Percentiles rank a stretch among this genome's conserved stretches.
Evolutionary conservation across 1,284 basidiomycete genomes (phyloP).

Genomic region (Cutaneotrichosporon sp.): DNA sequence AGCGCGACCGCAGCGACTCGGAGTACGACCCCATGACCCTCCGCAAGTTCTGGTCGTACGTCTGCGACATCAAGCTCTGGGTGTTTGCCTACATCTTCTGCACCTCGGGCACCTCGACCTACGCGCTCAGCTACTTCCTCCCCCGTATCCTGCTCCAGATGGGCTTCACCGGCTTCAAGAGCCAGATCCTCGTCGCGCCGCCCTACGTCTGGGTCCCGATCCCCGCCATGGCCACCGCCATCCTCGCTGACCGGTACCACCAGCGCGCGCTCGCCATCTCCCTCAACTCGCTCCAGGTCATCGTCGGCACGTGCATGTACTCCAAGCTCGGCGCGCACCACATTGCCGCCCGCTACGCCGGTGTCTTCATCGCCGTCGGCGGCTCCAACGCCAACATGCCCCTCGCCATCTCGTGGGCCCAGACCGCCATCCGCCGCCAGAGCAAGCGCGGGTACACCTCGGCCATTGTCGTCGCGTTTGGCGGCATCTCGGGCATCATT

Average conservation of each 20-base stretch:
- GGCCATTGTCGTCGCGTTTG: constrained; percentile 53
- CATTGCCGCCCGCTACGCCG: constrained; percentile 24
- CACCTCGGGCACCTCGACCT: constrained; percentile 21
- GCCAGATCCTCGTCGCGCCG: constrained; percentile 51
- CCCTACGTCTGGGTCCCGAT: constrained; percentile 51
- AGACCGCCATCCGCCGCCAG: constrained; percentile 55
- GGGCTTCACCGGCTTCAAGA: constrained; percentile 45
- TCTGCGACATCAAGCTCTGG: constrained; percentile 55
- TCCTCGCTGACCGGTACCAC: constrained; percentile 46
- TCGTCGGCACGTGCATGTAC: constrained; percentile 25
- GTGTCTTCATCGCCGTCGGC: constrained; percentile 53
- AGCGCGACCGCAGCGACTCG: constrained; percentile 44
- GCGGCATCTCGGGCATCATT: constrained; percentile 56
- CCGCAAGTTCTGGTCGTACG: constrained; percentile 45
- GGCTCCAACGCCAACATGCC: constrained; percentile 45
- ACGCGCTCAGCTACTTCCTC: constrained; percentile 49
- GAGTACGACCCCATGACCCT: constrained; percentile 50
- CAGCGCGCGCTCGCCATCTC: constrained; percentile 15
- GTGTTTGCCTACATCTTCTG: constrained; percentile 53
- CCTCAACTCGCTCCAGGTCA: constrained; percentile 17
- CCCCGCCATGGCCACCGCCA: constrained; percentile 45
- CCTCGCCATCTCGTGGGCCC: constrained; percentile 45
- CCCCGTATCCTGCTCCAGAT: constrained; percentile 53
- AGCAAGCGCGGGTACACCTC: constrained; percentile 49
- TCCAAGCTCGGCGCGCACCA: constrained; percentile 11